Percentiles rank a stretch among this genome's conserved stretches.
Conservation (phyloP, 306 rosid species). For the Hippophae tibetana region DNA sequence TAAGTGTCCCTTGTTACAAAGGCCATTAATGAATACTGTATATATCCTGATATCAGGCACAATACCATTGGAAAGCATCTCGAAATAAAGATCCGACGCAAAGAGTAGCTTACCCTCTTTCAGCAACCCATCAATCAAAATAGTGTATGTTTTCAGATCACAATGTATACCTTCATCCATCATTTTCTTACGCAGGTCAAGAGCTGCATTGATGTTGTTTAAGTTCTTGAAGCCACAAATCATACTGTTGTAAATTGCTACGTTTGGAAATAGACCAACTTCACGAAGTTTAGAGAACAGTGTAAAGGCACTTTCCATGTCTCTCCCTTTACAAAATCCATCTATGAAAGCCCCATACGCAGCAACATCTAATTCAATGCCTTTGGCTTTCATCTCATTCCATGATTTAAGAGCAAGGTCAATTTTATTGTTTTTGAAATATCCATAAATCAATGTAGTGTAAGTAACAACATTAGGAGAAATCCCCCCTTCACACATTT, state of each 20-base stretch:
- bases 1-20: slow-evolving; percentile 50
- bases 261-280: slow-evolving; percentile 62
- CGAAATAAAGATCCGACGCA: slow-evolving; percentile 59
- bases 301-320: slow-evolving; percentile 56
- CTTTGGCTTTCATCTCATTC: slow-evolving; percentile 51
- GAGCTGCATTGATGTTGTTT: slow-evolving; percentile 55
- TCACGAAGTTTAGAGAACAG: slow-evolving; percentile 46
- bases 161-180: slow-evolving; percentile 40
- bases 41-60: slow-evolving; percentile 44
- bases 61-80: slow-evolving; percentile 68
- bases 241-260: slow-evolving; percentile 56
- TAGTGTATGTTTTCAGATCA: slow-evolving; percentile 52
- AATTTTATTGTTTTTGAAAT: slow-evolving; percentile 49
- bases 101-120: slow-evolving; percentile 28
- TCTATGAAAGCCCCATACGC: slow-evolving; percentile 51
- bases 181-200: slow-evolving; percentile 55
- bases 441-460: slow-evolving; percentile 56
- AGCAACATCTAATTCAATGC: slow-evolving; percentile 42
- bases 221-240: slow-evolving; percentile 50
- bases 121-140: slow-evolving; percentile 48
- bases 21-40: slow-evolving; percentile 47
- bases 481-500: slow-evolving; percentile 53
- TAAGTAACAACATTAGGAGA: slow-evolving; percentile 47
- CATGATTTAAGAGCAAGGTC: slow-evolving; percentile 52
- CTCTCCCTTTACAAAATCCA: slow-evolving; percentile 54